These are phyloP conservation scores for Linum usitatissimum DNA, from an alignment of 345 rosid species.

Conservation along the genomic window DNA sequence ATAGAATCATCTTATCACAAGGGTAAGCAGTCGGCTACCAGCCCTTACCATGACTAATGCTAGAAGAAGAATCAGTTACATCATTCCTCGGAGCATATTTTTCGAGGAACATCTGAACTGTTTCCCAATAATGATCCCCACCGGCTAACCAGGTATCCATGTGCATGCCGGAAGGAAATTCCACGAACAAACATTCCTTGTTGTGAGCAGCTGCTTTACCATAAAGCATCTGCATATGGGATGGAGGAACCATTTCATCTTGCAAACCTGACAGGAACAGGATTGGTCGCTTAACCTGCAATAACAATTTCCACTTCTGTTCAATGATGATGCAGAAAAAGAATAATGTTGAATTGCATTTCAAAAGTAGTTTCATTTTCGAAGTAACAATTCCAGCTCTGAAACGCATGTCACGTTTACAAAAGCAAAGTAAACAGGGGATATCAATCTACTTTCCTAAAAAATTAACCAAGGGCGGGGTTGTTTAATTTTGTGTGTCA, in stretches of 20 bases:
- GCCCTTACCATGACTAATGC: not conserved
- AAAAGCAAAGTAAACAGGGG: not conserved
- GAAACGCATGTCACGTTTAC: not conserved
- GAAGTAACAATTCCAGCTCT: not conserved
- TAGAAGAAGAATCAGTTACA: constrained; percentile 20
- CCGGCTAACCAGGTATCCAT: constrained; percentile 97
- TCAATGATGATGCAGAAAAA: not conserved
- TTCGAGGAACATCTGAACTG: constrained; percentile 46
- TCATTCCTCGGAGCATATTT: constrained; percentile 45
- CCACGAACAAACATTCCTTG: constrained; percentile 56
- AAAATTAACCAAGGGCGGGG: not conserved
- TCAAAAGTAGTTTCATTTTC: too few species aligned
- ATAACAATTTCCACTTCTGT: constrained; percentile 9
- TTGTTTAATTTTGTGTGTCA: not conserved
- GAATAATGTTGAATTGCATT: too few species aligned
- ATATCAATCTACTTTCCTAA: not conserved
- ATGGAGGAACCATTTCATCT: constrained; percentile 98
- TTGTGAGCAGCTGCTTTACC: constrained; percentile 83
- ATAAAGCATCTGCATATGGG: constrained; percentile 84
- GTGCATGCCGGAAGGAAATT: constrained; percentile 93
- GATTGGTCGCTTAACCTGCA: constrained; percentile 81
- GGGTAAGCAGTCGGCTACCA: not conserved
- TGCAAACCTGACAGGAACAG: constrained; percentile 92
- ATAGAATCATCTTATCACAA: not conserved
- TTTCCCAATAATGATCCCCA: constrained; percentile 84